A percentile compares a stretch with the other conserved stretches of the same genome.
phyloP scores from a whole-genome alignment of 208 protist genomes.

The Leishmania aethiopica region DNA sequence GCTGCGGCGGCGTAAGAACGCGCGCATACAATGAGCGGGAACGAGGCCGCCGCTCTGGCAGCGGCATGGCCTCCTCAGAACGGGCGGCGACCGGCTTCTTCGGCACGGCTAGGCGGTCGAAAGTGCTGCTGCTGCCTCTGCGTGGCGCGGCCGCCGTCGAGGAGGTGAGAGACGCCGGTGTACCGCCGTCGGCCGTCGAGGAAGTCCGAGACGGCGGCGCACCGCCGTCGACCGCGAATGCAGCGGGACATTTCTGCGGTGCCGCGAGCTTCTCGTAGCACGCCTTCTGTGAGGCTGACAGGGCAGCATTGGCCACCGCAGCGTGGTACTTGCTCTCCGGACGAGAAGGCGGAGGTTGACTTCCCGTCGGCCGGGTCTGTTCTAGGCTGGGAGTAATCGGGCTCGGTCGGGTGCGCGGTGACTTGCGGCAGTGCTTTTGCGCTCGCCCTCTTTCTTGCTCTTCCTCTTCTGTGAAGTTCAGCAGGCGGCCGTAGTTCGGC shows the following conservation, averaged over 20 bases:
- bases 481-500: slow-evolving; percentile 70
- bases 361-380: neutral
- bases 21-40: neutral
- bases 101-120: slow-evolving; percentile 23
- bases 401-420: neutral
- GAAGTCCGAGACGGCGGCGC: neutral
- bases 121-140: neutral
- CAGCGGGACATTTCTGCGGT: slow-evolving; percentile 11
- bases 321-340: neutral
- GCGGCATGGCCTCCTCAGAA: neutral
- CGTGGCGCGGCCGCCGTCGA: neutral
- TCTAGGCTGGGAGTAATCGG: neutral
- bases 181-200: no score
- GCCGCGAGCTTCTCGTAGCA: slow-evolving; percentile 24
- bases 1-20: neutral
- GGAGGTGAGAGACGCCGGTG: neutral
- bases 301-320: neutral
- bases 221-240: neutral
- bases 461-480: slow-evolving; percentile 68
- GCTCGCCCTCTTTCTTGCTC: slow-evolving; percentile 20
- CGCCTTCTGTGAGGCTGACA: slow-evolving; percentile 16
- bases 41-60: neutral
- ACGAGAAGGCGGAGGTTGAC: neutral
- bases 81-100: neutral
- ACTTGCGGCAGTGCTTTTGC: neutral